Percentiles rank a stretch among this genome's conserved stretches.
These are phyloP conservation scores for Microbotryum silenes-acaulis DNA, from an alignment of 1,284 basidiomycete species.

Conservation along the genomic window DNA sequence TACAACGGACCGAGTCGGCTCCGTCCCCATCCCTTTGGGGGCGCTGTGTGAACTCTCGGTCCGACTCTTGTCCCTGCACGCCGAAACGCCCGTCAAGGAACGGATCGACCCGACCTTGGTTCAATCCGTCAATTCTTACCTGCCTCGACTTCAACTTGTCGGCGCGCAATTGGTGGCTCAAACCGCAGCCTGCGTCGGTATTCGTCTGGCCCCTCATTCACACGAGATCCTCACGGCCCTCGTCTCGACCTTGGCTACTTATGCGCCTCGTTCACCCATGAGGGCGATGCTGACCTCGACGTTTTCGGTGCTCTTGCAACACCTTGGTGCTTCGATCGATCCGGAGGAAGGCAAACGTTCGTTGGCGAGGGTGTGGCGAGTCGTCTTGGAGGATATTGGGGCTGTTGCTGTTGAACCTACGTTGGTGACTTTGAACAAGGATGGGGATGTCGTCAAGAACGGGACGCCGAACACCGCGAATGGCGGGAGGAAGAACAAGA, in stretches of 20 bases:
- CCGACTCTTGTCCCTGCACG: constrained; percentile 14
- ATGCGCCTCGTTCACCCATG: constrained; percentile 22
- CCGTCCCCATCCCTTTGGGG: constrained; percentile 20
- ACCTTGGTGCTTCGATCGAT: constrained; percentile 17
- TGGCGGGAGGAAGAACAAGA: constrained; percentile 16
- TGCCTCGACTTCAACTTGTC: constrained; percentile 18
- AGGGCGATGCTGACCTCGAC: constrained; percentile 16
- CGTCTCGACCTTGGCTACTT: constrained; percentile 8
- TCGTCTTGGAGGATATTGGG: constrained; percentile 25
- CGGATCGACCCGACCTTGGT: constrained; percentile 15
- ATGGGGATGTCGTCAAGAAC: background rate
- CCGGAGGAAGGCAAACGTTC: constrained; percentile 25
- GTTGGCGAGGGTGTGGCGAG: constrained; percentile 26
- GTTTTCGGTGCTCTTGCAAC: constrained; percentile 13
- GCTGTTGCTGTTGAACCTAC: constrained; percentile 24
- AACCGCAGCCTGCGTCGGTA: constrained; percentile 4
- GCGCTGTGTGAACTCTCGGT: constrained; percentile 21
- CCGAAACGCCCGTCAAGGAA: constrained; percentile 12
- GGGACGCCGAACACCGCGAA: background rate
- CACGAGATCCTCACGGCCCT: constrained; percentile 4
- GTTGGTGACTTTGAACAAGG: background rate
- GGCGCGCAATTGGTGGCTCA: constrained; percentile 23
- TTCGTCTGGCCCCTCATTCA: constrained; percentile 6
- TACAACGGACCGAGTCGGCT: constrained; percentile 21
- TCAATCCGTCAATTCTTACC: background rate